Evolutionary conservation across 345 rosid species (phyloP).

Genomic region (Eucalyptus lansdowneana): DNA sequence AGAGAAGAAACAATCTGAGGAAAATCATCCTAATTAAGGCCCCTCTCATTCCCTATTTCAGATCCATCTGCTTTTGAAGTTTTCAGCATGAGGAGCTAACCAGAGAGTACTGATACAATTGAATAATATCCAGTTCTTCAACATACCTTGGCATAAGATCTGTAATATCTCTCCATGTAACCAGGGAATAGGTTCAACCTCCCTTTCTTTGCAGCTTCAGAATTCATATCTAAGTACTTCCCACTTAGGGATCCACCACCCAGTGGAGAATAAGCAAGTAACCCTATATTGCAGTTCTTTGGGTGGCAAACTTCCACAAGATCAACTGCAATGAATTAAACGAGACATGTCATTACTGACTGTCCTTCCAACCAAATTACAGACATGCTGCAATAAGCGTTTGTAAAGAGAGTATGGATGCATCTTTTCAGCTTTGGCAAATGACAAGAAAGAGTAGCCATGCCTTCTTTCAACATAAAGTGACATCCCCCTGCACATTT

Average conservation of each 20-base stretch:
- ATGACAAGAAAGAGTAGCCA: background rate
- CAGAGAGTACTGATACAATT: background rate
- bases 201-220: constrained; percentile 63
- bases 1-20: background rate
- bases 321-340: constrained; percentile 40
- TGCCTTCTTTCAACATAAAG: background rate
- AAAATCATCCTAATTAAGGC: background rate
- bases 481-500: background rate
- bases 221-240: constrained; percentile 45
- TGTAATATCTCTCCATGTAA: constrained; percentile 80
- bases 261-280: constrained; percentile 79
- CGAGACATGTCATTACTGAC: background rate
- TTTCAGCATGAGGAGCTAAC: background rate
- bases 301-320: constrained; percentile 92
- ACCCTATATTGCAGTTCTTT: constrained; percentile 68
- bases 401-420: background rate
- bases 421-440: background rate
- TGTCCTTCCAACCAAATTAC: background rate
- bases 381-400: background rate
- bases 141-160: constrained; percentile 57
- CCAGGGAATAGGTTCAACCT: constrained; percentile 79
- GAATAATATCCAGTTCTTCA: background rate
- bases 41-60: background rate
- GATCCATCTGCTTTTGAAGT: background rate
- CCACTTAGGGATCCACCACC: constrained; percentile 70